Conservation (phyloP, 352 stramenopile genomes). For the Salisapilia sapeloensis region DNA sequence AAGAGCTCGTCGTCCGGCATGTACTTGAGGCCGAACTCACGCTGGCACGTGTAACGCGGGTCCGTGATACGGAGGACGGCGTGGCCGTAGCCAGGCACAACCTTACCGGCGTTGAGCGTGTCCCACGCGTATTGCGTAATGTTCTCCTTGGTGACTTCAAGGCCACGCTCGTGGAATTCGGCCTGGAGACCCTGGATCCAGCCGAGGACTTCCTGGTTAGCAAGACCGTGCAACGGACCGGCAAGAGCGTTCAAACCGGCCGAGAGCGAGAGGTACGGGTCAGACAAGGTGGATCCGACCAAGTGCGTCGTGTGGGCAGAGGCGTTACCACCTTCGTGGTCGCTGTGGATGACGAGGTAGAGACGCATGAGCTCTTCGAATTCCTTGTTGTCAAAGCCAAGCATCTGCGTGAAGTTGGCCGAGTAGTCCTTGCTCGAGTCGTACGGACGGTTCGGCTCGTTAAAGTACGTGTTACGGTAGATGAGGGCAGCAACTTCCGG, state of each 20-base stretch:
- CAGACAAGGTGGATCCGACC: conserved; percentile 92
- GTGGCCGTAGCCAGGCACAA: conserved; percentile 97
- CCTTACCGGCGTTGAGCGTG: conserved; percentile 97
- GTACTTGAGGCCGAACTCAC: conserved; percentile 98
- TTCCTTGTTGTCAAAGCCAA: conserved; percentile 90
- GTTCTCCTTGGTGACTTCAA: conserved; percentile 94
- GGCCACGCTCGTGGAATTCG: conserved; percentile 93
- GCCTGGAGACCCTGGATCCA: conserved; percentile 91
- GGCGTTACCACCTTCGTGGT: conserved; percentile 98
- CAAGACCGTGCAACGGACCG: conserved; percentile 95
- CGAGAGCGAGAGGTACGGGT: conserved; percentile 95
- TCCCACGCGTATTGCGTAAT: conserved; percentile 99
- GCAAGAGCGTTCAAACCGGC: conserved; percentile 95
- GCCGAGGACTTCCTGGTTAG: conserved; percentile 96
- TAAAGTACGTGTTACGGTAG: conserved; percentile 98
- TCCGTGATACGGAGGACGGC: conserved; percentile 98
- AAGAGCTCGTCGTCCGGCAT: conserved; percentile 98
- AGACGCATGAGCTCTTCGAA: conserved; percentile 99
- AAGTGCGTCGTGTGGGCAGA: conserved; percentile 97
- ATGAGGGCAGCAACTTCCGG: conserved; percentile 96
- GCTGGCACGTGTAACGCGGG: conserved; percentile 97
- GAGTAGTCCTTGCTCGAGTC: conserved; percentile 96
- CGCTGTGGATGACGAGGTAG: conserved; percentile 98
- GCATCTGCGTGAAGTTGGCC: conserved; percentile 97
- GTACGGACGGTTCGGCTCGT: conserved; percentile 85